phyloP scores from a whole-genome alignment of 2,329 filamentous ascomycete genomes.

The Talaromyces sp. region DNA sequence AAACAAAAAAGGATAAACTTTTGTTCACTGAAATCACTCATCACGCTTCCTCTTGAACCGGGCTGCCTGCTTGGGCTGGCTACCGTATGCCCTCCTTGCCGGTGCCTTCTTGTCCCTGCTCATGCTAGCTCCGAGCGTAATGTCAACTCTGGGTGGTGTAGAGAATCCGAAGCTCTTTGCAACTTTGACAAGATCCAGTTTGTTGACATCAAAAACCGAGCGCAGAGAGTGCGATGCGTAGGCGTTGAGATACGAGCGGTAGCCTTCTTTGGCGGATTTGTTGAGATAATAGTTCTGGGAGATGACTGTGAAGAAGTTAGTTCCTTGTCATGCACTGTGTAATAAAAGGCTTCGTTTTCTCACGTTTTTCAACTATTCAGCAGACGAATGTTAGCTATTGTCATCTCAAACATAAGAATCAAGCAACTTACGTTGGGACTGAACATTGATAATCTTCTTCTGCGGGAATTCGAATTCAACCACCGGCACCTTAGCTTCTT shows the following conservation, averaged over 20 bases:
- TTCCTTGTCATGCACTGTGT: neutral
- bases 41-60: conserved; percentile 49
- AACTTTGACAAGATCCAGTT: conserved; percentile 75
- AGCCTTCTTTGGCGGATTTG: conserved; percentile 71
- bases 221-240: conserved; percentile 83
- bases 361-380: conserved; percentile 11
- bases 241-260: conserved; percentile 87
- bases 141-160: conserved; percentile 71
- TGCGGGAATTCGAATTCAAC: conserved; percentile 93
- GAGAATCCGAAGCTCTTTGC: conserved; percentile 79
- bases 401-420: neutral
- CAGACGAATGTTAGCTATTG: neutral
- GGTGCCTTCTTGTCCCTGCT: conserved; percentile 63
- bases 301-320: conserved; percentile 62
- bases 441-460: conserved; percentile 86
- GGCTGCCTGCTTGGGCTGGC: conserved; percentile 64
- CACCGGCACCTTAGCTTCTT: conserved; percentile 84
- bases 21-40: conserved; percentile 13
- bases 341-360: neutral
- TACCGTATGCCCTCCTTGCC: conserved; percentile 67
- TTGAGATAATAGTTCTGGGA: conserved; percentile 95
- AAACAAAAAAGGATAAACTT: neutral
- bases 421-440: conserved; percentile 70
- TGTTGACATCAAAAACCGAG: conserved; percentile 78
- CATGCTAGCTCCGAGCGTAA: conserved; percentile 72